Base-by-base conservation (phyloP, 768 basidiomycete species). In the Tylopilus sp. region DNA sequence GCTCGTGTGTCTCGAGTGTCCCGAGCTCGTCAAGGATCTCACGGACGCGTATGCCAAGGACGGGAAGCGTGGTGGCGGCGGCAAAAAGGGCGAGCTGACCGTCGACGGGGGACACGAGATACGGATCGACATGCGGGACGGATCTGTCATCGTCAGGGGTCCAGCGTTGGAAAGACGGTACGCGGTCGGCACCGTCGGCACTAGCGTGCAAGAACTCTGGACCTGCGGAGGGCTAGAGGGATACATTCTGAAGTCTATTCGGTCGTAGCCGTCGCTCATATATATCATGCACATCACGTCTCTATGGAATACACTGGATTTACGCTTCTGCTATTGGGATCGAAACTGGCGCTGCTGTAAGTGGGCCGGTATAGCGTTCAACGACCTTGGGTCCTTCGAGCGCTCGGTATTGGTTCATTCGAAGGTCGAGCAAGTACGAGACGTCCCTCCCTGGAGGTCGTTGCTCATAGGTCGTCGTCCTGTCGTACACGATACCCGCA, bases 191-290 rank as follows among this genome's bases (percentile, higher is more conserved):
- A 82, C 86, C 11, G 87, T 99, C 7, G 97, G 97, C 11, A 76
- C 84, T 41, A 97, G 94, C 67, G 96, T 99, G 44, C 97, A 99
- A 74, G 96, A 99, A 72, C 75, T 99, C 38, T 98, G 97, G 97
- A 78, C 95, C 14, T 95, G 92, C 59, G 94, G 92, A 9, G 94
- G 95, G 8, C 70, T 98, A 52, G 96, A 98, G 63, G 93, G 93
- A 2, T 97, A 85, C 67, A 90, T 98, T 45, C 70, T 92, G 62
- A 90, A 90, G 69, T 73, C 74, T 59, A 86, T 91, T 46, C 74
- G 75, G 55, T 65, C 67, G 8, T 70, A 73, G 50, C 34, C 45
- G 36, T 66, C 22, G 26, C 29, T 3, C 12, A 38, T 42, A 10
- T 49, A 17, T 25, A 13, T 31, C 37, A 8, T 26, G 40, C 31